phyloP scores from a whole-genome alignment of 2,329 filamentous ascomycete genomes.

The Aspergillus sp. region DNA sequence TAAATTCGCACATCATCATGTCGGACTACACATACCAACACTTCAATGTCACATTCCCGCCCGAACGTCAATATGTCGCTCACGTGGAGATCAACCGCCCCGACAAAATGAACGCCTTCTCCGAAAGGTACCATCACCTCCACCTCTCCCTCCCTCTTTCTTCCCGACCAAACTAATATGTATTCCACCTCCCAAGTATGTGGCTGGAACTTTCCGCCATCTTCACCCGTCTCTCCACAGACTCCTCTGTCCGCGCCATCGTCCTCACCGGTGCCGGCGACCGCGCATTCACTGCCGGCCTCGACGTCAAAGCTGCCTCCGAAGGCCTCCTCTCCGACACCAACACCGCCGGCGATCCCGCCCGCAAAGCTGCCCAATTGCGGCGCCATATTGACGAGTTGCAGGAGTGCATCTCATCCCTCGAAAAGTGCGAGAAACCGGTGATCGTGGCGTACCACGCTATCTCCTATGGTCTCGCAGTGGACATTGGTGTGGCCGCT shows the following conservation, averaged over 20 bases:
- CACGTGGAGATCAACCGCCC: conserved; percentile 91
- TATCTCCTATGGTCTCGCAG: conserved; percentile 73
- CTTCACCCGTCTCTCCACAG: conserved; percentile 71
- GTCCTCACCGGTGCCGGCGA: conserved; percentile 80
- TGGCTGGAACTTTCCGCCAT: conserved; percentile 78
- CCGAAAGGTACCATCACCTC: conserved; percentile 55
- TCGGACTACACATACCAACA: conserved; percentile 47
- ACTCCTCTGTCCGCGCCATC: conserved; percentile 73
- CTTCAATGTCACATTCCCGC: conserved; percentile 73
- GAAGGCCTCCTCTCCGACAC: conserved; percentile 51
- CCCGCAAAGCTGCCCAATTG: conserved; percentile 63
- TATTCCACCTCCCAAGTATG: conserved; percentile 56
- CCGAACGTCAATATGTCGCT: conserved; percentile 65
- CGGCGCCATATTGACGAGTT: conserved; percentile 75
- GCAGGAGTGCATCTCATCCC: conserved; percentile 72
- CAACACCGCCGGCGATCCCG: conserved; percentile 54
- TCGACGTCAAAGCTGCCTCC: conserved; percentile 76
- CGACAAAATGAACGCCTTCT: conserved; percentile 84
- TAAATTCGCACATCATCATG: conserved; percentile 22
- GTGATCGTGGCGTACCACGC: conserved; percentile 82
- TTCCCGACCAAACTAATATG: conserved; percentile 5
- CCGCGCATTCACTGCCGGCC: conserved; percentile 79
- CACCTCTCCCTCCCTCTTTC: background rate
- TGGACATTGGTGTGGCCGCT: conserved; percentile 59
- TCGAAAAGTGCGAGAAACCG: conserved; percentile 90